Evolutionary conservation across 371 early-diverging fungal genomes (phyloP).

Genomic region (Dipsacomyces acuminosporus): DNA sequence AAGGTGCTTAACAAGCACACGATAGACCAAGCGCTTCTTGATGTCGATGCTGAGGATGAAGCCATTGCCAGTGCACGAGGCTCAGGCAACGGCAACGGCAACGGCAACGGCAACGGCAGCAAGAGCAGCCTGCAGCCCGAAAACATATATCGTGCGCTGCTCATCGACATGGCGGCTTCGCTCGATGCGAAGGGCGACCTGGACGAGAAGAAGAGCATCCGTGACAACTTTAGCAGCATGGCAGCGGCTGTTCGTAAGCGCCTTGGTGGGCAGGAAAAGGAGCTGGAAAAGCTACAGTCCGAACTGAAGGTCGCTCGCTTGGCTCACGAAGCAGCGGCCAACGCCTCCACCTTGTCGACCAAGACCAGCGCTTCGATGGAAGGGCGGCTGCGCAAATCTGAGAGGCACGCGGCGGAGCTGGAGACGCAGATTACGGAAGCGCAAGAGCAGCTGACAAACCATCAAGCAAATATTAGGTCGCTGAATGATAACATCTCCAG

Average conservation of each 20-base stretch:
- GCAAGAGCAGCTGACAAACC: slow-evolving; percentile 24
- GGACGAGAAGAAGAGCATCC: slow-evolving; percentile 33
- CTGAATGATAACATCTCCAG: slow-evolving; percentile 4
- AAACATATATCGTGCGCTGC: slow-evolving; percentile 31
- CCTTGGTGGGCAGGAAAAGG: slow-evolving; percentile 11
- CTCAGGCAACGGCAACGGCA: not conserved
- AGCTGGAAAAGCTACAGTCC: slow-evolving; percentile 7
- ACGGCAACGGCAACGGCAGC: not conserved
- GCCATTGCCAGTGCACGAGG: not conserved
- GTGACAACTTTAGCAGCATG: slow-evolving; percentile 35
- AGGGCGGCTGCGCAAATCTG: slow-evolving; percentile 10
- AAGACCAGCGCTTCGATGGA: not conserved
- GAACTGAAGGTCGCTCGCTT: slow-evolving; percentile 11
- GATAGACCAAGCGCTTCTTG: slow-evolving; percentile 16
- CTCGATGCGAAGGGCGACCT: slow-evolving; percentile 25
- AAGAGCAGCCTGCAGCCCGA: slow-evolving; percentile 4
- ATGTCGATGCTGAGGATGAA: not conserved
- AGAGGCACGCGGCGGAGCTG: slow-evolving; percentile 7
- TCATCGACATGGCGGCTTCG: slow-evolving; percentile 24
- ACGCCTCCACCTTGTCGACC: slow-evolving; percentile 4
- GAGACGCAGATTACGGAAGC: slow-evolving; percentile 16
- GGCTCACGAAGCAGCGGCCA: slow-evolving; percentile 4
- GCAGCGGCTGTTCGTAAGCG: slow-evolving; percentile 29
- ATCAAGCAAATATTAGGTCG: slow-evolving; percentile 17
- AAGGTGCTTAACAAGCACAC: slow-evolving; percentile 30